These are phyloP conservation scores for Trichophyton equinum DNA, from an alignment of 2,329 filamentous ascomycete genomes.

Conservation along the genomic window DNA sequence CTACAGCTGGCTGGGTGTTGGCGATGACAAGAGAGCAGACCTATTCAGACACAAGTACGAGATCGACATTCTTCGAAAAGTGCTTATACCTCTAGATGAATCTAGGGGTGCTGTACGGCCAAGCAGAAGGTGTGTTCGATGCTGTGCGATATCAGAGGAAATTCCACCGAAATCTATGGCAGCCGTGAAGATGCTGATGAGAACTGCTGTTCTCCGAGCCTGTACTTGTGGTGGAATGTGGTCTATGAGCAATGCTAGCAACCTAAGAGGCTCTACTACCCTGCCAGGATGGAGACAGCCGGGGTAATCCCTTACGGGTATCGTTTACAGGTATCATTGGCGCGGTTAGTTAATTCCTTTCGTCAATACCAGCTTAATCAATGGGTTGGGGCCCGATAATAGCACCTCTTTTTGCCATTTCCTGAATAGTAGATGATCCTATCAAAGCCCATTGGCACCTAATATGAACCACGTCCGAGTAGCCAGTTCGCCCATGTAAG, in stretches of 20 bases:
- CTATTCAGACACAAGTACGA: slow-evolving; percentile 50
- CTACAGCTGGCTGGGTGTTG: slow-evolving; percentile 55
- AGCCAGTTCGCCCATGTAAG: neutral
- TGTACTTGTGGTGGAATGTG: slow-evolving; percentile 33
- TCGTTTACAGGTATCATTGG: neutral
- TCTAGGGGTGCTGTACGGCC: slow-evolving; percentile 13
- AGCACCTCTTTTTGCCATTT: neutral
- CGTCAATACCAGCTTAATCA: neutral
- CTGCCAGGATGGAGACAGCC: neutral
- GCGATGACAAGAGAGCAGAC: slow-evolving; percentile 45
- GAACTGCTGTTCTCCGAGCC: slow-evolving; percentile 25
- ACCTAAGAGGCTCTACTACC: neutral
- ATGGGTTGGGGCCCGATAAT: neutral
- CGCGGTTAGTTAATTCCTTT: neutral
- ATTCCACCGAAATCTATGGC: slow-evolving; percentile 28
- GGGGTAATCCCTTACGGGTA: neutral
- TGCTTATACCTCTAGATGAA: slow-evolving; percentile 5
- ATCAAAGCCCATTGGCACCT: neutral
- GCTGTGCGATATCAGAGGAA: slow-evolving; percentile 55
- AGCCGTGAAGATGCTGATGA: slow-evolving; percentile 28
- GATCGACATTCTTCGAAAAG: slow-evolving; percentile 45
- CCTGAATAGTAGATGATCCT: neutral
- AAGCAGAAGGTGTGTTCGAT: slow-evolving; percentile 46
- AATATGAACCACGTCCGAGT: neutral
- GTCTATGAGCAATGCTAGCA: slow-evolving; percentile 21